Base-by-base conservation (phyloP, 1,284 basidiomycete genomes). In the Agaricales sp. region DNA sequence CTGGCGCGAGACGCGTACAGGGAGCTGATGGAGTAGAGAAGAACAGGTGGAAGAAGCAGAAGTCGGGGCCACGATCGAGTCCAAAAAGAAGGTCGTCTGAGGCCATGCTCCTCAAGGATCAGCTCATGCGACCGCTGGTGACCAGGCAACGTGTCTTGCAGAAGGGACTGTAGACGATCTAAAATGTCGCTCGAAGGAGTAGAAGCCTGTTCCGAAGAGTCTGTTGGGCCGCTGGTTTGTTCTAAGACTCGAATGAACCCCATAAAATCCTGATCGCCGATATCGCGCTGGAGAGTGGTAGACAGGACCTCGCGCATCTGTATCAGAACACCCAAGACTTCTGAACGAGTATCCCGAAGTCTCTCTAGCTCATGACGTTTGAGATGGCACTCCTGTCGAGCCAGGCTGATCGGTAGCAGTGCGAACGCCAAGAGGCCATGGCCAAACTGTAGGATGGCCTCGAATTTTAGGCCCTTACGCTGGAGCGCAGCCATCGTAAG, bases 21-120 rank as follows among this genome's bases (percentile, higher is more conserved):
- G 30, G 63, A 62, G 20, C 70, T 71, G 49, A 72, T 59, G 16
- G 63, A 62, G 53, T 80, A 77, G 3, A 87, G 54, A 0, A 67
- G 57, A 11, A 86, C 57, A 1, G 83, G 82, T 0, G 87, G 86
- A 8, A 83, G 59, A 6, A 89, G 56, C 12, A 87, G 58, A 12
- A 88, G 62, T 43, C 71, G 74, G 0, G 87, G 87, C 86, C 87
- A 89, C 30, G 79, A 46, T 2, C 74, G 70, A 2, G 74, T 72
- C 26, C 82, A 57, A 13, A 71, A 67, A 1, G 80, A 78, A 0
- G 87, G 87, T 14, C 80, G 73, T 41, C 66, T 60, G 13, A 87
- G 71, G 26, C 65, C 59, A 2, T 65, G 60, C 1, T 58, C 47
- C 23, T 58, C 26, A 53, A 68, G 45, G 73, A 54, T 19, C 60